Percentiles rank a stretch among this genome's conserved stretches.
phyloP scores from a whole-genome alignment of 306 rosid species.

The Mimosa pudica region DNA sequence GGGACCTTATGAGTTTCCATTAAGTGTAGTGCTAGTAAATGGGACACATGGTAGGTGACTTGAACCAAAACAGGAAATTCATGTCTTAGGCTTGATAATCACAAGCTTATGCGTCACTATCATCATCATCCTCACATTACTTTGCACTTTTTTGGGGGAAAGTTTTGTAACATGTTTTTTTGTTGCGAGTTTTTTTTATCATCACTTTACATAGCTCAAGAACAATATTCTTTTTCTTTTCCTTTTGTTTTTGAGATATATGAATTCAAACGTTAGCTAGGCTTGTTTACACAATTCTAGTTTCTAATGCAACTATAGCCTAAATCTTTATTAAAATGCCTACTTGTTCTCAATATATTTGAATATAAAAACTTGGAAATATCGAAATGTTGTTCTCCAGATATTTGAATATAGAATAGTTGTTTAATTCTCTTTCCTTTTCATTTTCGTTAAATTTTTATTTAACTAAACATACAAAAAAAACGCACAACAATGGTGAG shows the following conservation, averaged over 20 bases:
- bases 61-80: not conserved
- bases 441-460: too few species aligned
- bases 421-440: too few species aligned
- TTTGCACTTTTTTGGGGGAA: not conserved
- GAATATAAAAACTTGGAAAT: too few species aligned
- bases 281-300: not conserved
- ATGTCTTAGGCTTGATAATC: not conserved
- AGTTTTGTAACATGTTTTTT: too few species aligned
- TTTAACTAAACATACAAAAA: too few species aligned
- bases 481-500: too few species aligned
- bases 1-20: conserved; percentile 7
- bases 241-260: not conserved
- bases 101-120: not conserved
- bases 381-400: too few species aligned
- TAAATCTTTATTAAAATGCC: too few species aligned
- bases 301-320: too few species aligned
- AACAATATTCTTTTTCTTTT: not conserved
- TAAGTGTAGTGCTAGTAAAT: not conserved
- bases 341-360: too few species aligned
- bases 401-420: too few species aligned
- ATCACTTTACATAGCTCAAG: not conserved
- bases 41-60: not conserved
- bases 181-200: not conserved
- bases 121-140: not conserved
- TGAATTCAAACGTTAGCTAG: not conserved